These are phyloP conservation scores for Babesia gibsoni DNA, from an alignment of 169 alveolate genomes.

Conservation along the genomic window DNA sequence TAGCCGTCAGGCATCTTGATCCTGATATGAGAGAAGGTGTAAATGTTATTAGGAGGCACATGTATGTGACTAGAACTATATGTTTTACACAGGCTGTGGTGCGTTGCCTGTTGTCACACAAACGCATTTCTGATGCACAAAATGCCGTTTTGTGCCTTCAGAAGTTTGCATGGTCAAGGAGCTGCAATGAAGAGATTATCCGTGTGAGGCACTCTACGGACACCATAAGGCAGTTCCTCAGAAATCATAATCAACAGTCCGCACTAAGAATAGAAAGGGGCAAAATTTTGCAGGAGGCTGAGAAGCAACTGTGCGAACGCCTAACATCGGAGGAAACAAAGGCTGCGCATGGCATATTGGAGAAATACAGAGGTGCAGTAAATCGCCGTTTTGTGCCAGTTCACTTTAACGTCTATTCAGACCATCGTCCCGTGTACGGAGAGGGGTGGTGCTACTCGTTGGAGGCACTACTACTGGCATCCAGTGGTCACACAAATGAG, in stretches of 20 bases:
- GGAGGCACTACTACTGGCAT: background rate
- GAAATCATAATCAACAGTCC: background rate
- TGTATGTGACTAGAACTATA: background rate
- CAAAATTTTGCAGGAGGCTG: background rate
- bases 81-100: background rate
- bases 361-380: background rate
- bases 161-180: constrained; percentile 25
- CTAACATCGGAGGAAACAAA: constrained; percentile 10
- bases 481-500: constrained; percentile 3
- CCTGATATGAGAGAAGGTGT: background rate
- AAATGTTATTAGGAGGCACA: background rate
- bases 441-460: constrained; percentile 46
- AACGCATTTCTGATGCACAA: constrained; percentile 4
- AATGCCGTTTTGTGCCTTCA: constrained; percentile 20
- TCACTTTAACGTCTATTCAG: constrained; percentile 51
- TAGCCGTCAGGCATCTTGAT: constrained; percentile 2
- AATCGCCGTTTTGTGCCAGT: constrained; percentile 26
- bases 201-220: background rate
- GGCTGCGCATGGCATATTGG: constrained; percentile 18
- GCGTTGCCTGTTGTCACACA: constrained; percentile 1
- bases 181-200: background rate
- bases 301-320: constrained; percentile 5
- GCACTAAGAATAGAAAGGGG: constrained; percentile 1
- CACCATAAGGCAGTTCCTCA: background rate
- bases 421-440: constrained; percentile 35